Base-by-base conservation (phyloP, 106 monocot genomes). In the Gastrodia elata region DNA sequence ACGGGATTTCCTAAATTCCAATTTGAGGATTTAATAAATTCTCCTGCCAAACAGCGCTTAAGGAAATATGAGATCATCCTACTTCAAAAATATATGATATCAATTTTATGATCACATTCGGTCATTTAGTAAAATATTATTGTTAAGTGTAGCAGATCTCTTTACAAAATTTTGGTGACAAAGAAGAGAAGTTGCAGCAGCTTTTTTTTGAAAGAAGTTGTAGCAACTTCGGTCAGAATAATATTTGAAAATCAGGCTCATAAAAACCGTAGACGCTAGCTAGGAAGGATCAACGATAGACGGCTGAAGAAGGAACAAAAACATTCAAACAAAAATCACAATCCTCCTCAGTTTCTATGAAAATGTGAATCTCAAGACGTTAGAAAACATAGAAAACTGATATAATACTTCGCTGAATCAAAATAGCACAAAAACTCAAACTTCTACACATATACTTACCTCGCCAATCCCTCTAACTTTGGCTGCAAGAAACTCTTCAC, bases 401-500 rank as follows among this genome's bases (percentile, higher is more conserved):
- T 55, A 71, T 1, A 59, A 46, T 11, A 30, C 36, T 26, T 8
- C 33, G 9, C 3, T 10, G 28, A 40, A 28, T 76, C 67, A 67
- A 68, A 37, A 68, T 32, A 68, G 7, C 8, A 37, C n/a, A 15
- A 34, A 30, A 28, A 25, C 38, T 68, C 68, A 34, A 68, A 32
- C 6, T n/a, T 11, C 1, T 22, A 5, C 14, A 0, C n/a, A 13
- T 7, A 8, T 1, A 38, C 4, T 28, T 82, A 95, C 94, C 94
- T 89, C 35, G 91, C 94, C 61, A 91, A 71, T 34, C 75, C 61
- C 71, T 91, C 82, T 20, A 95, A 80, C 83, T 87, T 91, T 16
- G 94, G 94, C 81, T 95, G 91, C 56, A 95, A 46, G 75, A 95
- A 95, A 80, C 94, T 91, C 91, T 89, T 91, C 59, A 89, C 87